Conservation (phyloP, 2,329 filamentous ascomycete genomes). For the Ophiostoma ulmi region DNA sequence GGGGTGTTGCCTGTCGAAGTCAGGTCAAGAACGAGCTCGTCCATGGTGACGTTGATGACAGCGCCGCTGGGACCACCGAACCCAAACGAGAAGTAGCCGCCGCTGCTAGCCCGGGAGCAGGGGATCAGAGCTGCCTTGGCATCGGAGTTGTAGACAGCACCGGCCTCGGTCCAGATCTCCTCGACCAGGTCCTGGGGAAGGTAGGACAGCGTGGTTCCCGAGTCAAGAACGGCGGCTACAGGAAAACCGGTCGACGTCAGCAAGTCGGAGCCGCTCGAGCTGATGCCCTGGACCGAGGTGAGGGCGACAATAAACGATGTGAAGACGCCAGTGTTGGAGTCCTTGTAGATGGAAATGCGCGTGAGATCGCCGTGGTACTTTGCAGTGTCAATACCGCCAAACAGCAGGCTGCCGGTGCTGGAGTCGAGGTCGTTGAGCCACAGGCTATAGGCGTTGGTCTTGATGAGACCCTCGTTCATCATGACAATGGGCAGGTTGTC, state of each 20-base stretch:
- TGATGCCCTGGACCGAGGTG: conserved; percentile 45
- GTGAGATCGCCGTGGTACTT: conserved; percentile 64
- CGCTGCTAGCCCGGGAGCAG: conserved; percentile 43
- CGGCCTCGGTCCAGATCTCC: conserved; percentile 51
- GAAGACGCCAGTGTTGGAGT: conserved; percentile 36
- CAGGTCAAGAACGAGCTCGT: conserved; percentile 51
- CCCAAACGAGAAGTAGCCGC: conserved; percentile 50
- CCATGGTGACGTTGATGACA: conserved; percentile 49
- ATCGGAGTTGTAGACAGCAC: conserved; percentile 42
- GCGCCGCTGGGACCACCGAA: conserved; percentile 48
- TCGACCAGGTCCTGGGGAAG: conserved; percentile 57
- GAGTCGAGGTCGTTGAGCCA: conserved; percentile 59
- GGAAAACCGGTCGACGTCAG: conserved; percentile 43
- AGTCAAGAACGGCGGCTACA: conserved; percentile 64
- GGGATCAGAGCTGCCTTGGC: conserved; percentile 44
- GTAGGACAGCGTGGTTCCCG: conserved; percentile 67
- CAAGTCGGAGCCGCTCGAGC: conserved; percentile 46
- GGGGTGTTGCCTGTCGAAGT: conserved; percentile 34
- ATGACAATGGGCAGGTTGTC: conserved; percentile 61
- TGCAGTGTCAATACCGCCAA: conserved; percentile 72
- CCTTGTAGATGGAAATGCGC: conserved; percentile 53
- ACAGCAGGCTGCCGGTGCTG: conserved; percentile 65
- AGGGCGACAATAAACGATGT: conserved; percentile 47
- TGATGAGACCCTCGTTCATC: conserved; percentile 57
- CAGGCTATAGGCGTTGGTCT: conserved; percentile 64